Base-by-base conservation (phyloP, 768 basidiomycete genomes). In the Boletellus sp. region DNA sequence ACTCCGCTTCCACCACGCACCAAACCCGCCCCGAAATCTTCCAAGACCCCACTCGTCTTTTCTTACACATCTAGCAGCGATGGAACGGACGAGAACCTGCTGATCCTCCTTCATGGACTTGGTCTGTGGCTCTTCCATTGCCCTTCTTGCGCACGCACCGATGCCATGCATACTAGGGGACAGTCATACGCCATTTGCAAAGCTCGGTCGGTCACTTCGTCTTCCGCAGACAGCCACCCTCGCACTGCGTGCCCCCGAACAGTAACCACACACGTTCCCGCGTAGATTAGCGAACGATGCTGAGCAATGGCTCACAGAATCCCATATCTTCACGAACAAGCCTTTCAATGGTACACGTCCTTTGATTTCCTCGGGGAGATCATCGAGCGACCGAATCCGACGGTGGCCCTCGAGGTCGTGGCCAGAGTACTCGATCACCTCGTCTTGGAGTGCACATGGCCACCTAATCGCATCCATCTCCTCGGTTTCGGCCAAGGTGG, bases 401-500 rank as follows among this genome's bases (percentile, higher is more conserved):
- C 84, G 0, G 62, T 78, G 1, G 84, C 83, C 0, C 72, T 93
- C 48, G 72, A 80, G 8, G 69, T 82, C 33, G 67, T 94, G 31
- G 63, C 62, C 12, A 71, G 70, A 20, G 68, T 84, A 41, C 50
- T 90, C 46, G 65, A 72, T 3, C 75, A 89, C 58, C 78, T 94
- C 45, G 72, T 72, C 16, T 57, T 66, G 5, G 77, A 79, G 35
- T 88, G 84, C 59, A 54, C 67, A 1, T 96, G 92, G 93, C 72
- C 82, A 6, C 58, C 75, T 0, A 50, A 78, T 10, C 73, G 77
- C n/a, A 85, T 96, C 35, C 93, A 96, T 63, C 62, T 93, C 40
- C 88, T 94, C 49, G 93, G 93, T 3, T 96, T 90, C 55, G 88
- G 79, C 0, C 93, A 96, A 65, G 93, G 93, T 1, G 94, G 90